Evolutionary conservation across 2,329 filamentous ascomycete genomes (phyloP).

Genomic region (Huntiella abstrusa): DNA sequence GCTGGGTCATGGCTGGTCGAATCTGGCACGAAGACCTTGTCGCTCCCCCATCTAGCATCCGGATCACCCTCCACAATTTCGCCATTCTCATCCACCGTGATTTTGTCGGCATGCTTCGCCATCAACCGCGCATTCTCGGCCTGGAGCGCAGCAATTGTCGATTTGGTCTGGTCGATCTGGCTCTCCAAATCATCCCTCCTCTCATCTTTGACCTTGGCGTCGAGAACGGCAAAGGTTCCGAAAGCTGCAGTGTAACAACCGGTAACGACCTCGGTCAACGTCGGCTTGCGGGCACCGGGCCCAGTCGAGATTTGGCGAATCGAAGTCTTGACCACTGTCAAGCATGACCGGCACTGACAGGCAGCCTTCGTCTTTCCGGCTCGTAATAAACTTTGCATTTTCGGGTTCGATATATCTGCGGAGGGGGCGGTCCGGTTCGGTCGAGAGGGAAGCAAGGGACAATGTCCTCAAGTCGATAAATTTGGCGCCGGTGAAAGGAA

Average conservation of each 20-base stretch:
- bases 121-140: conserved; percentile 10
- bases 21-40: conserved; percentile 8
- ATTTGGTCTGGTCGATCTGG: conserved; percentile 19
- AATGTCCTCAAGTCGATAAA: too few relatives aligned
- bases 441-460: not conserved
- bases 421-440: not conserved
- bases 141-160: conserved; percentile 10
- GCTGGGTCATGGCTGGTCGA: conserved; percentile 8
- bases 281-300: conserved; percentile 29
- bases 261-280: conserved; percentile 38
- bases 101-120: conserved; percentile 7
- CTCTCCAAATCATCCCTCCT: conserved; percentile 41
- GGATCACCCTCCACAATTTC: not conserved
- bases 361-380: conserved; percentile 38
- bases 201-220: conserved; percentile 39
- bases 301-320: conserved; percentile 22
- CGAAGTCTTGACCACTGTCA: conserved; percentile 31
- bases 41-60: not conserved
- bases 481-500: too few relatives aligned
- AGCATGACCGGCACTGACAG: conserved; percentile 45
- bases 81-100: not conserved
- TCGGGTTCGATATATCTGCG: not conserved
- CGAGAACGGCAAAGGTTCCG: conserved; percentile 43
- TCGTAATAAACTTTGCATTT: conserved; percentile 52
- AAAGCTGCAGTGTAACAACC: conserved; percentile 50